Evolutionary conservation across 2,329 filamentous ascomycete species (phyloP), one percentile per base, ranked within the genome.

Genomic region (Penicillium sp.): DNA sequence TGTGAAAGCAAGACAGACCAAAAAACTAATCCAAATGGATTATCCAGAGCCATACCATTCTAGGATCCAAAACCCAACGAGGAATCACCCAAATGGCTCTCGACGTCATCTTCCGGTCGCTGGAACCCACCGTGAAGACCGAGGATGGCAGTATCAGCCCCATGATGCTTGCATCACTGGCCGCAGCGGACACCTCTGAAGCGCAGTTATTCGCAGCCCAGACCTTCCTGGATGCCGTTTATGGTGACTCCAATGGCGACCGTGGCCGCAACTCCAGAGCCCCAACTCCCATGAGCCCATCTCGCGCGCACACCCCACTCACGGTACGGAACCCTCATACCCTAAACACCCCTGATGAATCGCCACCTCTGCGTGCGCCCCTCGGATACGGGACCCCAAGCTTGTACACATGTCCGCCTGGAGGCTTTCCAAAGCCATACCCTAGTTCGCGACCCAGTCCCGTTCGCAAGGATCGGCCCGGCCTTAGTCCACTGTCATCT

Each of bases 31-130:
- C 13, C 10, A 9, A 27, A 17, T 30, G 23, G 13, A 12, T 5
- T 4, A 20, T 39, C n/a, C 67, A 97, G 93, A 95, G 90, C 57
- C 93, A 99, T 71, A 99, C 94, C 0, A 96, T 97, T 54, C 83
- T 99, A 13, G 94, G 94, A 49, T 95, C 90, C 10, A 88, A 87
- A 61, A 84, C 83, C 18, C 90, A 97, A 72, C 87, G 93, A 59
- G 94, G 94, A 56, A 77, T 99, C 47, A 96, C 91, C 0, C 94
- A 99, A 71, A 87, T 99, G 65, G 84, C 91, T 0, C 86, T 99
- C 48, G 93, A 97, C 66, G 83, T 95, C 33, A 81, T 97, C 43
- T 99, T 95, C 75, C 86, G 87, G 56, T 93, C 89, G 37, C 84
- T 96, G 44, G 85, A 84, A 51, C 76, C 83, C 15, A 88, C 86